phyloP scores from a whole-genome alignment of 1,284 basidiomycete genomes.

The Phenoliferia sp. region DNA sequence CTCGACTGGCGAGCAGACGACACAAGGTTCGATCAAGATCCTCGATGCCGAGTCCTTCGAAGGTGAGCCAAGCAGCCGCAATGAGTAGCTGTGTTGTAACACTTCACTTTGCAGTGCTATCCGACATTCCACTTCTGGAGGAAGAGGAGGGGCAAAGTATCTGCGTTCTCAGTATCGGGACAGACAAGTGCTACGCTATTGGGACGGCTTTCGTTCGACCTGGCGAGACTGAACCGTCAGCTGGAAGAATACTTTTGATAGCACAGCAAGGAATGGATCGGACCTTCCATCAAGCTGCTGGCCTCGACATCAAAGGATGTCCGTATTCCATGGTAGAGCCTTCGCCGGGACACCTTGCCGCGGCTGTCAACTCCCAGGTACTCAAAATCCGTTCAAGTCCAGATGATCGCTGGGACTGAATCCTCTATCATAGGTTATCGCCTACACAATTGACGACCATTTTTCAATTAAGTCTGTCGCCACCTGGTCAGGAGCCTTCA shows the following conservation, averaged over 20 bases:
- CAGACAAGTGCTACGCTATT: conserved; percentile 21
- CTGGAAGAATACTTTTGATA: conserved; percentile 24
- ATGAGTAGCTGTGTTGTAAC: not conserved
- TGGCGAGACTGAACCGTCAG: conserved; percentile 15
- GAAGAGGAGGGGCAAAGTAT: conserved; percentile 20
- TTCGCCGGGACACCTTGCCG: conserved; percentile 20
- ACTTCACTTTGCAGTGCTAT: conserved; percentile 3
- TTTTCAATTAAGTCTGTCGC: conserved; percentile 15
- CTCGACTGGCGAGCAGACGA: conserved; percentile 13
- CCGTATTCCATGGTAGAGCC: conserved; percentile 28
- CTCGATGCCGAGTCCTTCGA: conserved; percentile 28
- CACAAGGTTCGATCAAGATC: conserved; percentile 21
- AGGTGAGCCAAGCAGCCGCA: conserved; percentile 15
- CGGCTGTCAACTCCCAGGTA: conserved; percentile 33
- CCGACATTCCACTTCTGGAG: not conserved
- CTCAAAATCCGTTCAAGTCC: not conserved
- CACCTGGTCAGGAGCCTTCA: conserved; percentile 36
- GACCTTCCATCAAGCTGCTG: conserved; percentile 5
- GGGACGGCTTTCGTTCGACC: conserved; percentile 21
- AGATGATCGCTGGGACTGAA: not conserved
- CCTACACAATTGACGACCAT: conserved; percentile 12
- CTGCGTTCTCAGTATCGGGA: not conserved
- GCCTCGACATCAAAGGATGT: conserved; percentile 22
- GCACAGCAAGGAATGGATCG: not conserved
- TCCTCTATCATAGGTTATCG: conserved; percentile 23